Evolutionary conservation across 2,329 filamentous ascomycete species (phyloP).

Genomic region (Xylaria sp.): DNA sequence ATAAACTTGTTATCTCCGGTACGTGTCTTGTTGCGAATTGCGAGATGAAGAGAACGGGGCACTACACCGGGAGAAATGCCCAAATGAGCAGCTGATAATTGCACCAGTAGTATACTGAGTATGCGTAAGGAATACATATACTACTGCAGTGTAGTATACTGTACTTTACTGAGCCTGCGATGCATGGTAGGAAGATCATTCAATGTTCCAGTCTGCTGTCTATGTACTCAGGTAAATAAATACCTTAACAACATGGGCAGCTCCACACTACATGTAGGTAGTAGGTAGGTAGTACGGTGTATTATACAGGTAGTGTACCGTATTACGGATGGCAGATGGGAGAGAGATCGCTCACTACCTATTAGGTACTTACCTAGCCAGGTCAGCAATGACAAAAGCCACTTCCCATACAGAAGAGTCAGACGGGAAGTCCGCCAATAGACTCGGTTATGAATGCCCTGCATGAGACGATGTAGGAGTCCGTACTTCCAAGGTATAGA

Average conservation of each 20-base stretch:
- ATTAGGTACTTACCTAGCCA: too few species aligned
- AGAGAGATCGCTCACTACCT: not conserved
- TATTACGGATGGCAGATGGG: not conserved
- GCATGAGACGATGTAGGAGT: not conserved
- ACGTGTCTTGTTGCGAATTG: conserved; percentile 1
- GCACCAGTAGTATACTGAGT: not conserved
- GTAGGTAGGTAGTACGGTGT: too few species aligned
- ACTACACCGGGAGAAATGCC: conserved; percentile 10
- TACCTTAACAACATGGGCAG: too few species aligned
- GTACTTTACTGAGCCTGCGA: too few species aligned
- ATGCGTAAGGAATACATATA: too few species aligned
- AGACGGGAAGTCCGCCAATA: conserved; percentile 35
- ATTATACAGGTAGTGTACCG: not conserved
- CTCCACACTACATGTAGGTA: too few species aligned
- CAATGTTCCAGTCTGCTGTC: too few species aligned
- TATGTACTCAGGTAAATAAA: too few species aligned
- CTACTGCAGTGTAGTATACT: too few species aligned
- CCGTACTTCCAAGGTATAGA: conserved; percentile 12
- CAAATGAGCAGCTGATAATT: conserved; percentile 21
- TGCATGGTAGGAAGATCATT: too few species aligned
- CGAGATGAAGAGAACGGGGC: not conserved
- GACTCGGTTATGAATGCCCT: conserved; percentile 5
- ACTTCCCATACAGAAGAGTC: conserved; percentile 22
- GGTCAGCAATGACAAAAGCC: conserved; percentile 34
- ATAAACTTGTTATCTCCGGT: conserved; percentile 24